Evolutionary conservation across 352 stramenopile species (phyloP).

Genomic region (Phytopythium montanum): DNA sequence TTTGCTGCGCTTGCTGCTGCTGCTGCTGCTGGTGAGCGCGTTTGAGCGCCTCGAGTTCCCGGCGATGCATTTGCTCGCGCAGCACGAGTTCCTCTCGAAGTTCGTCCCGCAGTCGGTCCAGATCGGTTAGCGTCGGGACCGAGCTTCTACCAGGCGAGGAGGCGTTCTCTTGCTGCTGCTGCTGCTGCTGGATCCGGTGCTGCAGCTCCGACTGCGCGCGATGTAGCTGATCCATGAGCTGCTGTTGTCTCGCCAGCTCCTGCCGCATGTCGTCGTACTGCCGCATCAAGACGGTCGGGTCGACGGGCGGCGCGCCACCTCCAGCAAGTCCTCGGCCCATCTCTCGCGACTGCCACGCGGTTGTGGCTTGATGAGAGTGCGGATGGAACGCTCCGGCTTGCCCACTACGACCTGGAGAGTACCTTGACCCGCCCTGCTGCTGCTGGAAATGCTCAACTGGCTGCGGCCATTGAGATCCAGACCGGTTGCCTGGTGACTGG

Average conservation of each 20-base stretch:
- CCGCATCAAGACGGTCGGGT: slow-evolving; percentile 21
- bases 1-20: slow-evolving; percentile 16
- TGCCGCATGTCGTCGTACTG: slow-evolving; percentile 57
- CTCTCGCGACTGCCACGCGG: background rate
- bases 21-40: slow-evolving; percentile 21
- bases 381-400: background rate
- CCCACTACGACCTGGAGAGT: background rate
- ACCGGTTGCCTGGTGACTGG: background rate
- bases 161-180: slow-evolving; percentile 7
- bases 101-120: slow-evolving; percentile 56
- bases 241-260: slow-evolving; percentile 41
- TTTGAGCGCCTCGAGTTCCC: slow-evolving; percentile 38
- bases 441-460: slow-evolving; percentile 1
- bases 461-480: background rate
- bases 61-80: slow-evolving; percentile 39
- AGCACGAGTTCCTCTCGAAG: slow-evolving; percentile 46
- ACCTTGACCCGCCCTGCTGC: background rate
- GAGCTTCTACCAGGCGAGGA: slow-evolving; percentile 9
- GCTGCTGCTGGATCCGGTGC: slow-evolving; percentile 32
- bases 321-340: background rate
- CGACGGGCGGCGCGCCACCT: slow-evolving; percentile 5
- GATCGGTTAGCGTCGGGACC: slow-evolving; percentile 43
- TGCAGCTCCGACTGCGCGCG: slow-evolving; percentile 43
- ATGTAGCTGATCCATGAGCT: slow-evolving; percentile 50
- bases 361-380: background rate